A percentile compares a stretch with the other conserved stretches of the same genome.
Conservation (phyloP, 176 grass and related monocot species). For the Tuctoria greenei region DNA sequence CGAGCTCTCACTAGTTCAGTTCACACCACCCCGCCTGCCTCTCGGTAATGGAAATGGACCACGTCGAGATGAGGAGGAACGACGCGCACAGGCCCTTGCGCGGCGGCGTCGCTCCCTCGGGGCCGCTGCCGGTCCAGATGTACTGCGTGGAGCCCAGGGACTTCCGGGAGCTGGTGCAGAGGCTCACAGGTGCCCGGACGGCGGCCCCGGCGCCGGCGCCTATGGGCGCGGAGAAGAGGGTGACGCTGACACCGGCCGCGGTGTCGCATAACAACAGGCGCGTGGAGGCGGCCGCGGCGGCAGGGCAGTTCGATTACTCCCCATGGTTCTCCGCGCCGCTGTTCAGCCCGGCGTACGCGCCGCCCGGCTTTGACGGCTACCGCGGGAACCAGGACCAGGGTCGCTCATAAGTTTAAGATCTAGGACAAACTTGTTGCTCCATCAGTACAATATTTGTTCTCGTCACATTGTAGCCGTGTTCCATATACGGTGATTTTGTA, state of each 20-base stretch:
- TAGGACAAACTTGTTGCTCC: background rate
- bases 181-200: slow-evolving; percentile 48
- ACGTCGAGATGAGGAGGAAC: slow-evolving; percentile 13
- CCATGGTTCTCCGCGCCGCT: slow-evolving; percentile 54
- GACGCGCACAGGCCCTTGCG: slow-evolving; percentile 12
- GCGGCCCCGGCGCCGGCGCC: background rate
- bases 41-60: slow-evolving; percentile 26
- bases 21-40: background rate
- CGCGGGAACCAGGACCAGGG: background rate
- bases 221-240: background rate
- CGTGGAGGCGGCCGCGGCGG: background rate
- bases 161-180: slow-evolving; percentile 65
- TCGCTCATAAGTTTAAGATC: background rate
- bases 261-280: background rate
- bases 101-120: background rate
- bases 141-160: slow-evolving; percentile 57
- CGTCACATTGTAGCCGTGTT: no score
- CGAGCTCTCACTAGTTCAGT: background rate
- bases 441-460: background rate
- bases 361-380: slow-evolving; percentile 20
- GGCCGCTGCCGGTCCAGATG: slow-evolving; percentile 26
- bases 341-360: slow-evolving; percentile 49
- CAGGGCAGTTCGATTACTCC: slow-evolving; percentile 44
- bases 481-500: no score
- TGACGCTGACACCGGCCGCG: background rate